Evolutionary conservation across 306 rosid genomes (phyloP).

Genomic region (Myrica gale): DNA sequence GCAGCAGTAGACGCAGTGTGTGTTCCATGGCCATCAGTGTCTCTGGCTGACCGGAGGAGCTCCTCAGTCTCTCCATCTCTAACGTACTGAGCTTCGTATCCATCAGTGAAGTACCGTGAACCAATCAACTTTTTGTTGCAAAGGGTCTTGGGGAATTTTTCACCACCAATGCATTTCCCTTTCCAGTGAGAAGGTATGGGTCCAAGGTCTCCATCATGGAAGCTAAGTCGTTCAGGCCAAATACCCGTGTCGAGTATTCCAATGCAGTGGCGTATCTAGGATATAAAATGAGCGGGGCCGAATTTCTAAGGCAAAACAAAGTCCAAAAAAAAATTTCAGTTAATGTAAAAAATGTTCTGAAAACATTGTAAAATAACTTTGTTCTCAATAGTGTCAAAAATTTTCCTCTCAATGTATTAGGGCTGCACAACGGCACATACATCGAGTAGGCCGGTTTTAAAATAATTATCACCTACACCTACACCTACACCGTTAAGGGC

Average conservation of each 20-base stretch:
- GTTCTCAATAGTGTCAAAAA: no score
- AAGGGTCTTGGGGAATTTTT: constrained; percentile 5
- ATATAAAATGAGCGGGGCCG: no score
- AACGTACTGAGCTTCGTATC: background rate
- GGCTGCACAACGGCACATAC: no score
- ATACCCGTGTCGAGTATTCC: constrained; percentile 24
- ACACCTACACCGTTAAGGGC: no score
- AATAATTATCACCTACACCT: no score
- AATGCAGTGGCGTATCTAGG: no score
- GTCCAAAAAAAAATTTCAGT: no score
- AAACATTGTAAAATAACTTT: no score
- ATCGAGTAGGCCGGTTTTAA: no score
- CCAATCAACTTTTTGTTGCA: constrained; percentile 37
- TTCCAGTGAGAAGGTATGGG: constrained; percentile 27
- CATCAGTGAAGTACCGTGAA: constrained; percentile 10
- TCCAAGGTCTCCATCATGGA: constrained; percentile 13
- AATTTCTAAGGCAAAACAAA: no score
- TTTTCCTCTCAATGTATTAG: no score
- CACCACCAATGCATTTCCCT: constrained; percentile 22
- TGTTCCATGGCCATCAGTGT: constrained; percentile 20
- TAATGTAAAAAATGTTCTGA: no score
- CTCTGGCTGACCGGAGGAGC: constrained; percentile 14
- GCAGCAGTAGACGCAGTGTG: constrained; percentile 31
- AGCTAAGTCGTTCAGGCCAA: constrained; percentile 27
- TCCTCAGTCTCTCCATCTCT: background rate